Percentiles rank a stretch among this genome's conserved stretches.
phyloP scores from a whole-genome alignment of 129 eudicot genomes.

The Flaveria bidentis region DNA sequence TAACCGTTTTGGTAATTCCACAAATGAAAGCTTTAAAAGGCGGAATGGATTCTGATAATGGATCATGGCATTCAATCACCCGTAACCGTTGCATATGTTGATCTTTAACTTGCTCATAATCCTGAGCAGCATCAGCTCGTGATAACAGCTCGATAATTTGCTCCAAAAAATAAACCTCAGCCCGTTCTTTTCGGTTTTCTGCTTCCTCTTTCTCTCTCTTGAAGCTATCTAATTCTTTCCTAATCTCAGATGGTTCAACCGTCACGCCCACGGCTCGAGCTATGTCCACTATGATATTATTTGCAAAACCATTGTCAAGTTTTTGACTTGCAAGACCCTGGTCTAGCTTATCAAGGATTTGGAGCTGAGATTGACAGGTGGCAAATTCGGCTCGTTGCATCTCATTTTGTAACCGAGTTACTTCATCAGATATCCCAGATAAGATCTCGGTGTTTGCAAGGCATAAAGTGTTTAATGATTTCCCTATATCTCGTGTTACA shows the following conservation, averaged over 20 bases:
- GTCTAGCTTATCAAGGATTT: constrained; percentile 48
- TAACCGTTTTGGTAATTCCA: constrained; percentile 50
- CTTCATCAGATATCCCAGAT: constrained; percentile 54
- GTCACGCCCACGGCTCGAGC: constrained; percentile 61
- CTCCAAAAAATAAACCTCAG: constrained; percentile 59
- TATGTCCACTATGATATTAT: constrained; percentile 54
- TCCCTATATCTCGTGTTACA: constrained; percentile 58
- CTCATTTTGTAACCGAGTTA: constrained; percentile 48
- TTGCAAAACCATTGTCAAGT: constrained; percentile 54
- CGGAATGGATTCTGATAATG: constrained; percentile 44
- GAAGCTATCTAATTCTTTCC: constrained; percentile 51
- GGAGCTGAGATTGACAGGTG: constrained; percentile 44
- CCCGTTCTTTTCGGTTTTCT: constrained; percentile 57
- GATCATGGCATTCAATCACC: constrained; percentile 46
- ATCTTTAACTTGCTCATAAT: constrained; percentile 52
- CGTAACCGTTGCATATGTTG: constrained; percentile 52
- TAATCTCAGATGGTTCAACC: constrained; percentile 52
- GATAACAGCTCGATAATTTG: constrained; percentile 63
- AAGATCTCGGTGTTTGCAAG: constrained; percentile 49
- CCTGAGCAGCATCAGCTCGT: constrained; percentile 70
- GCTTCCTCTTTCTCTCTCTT: constrained; percentile 67
- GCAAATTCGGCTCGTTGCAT: constrained; percentile 63
- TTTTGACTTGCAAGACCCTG: constrained; percentile 49
- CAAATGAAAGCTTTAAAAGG: constrained; percentile 63
- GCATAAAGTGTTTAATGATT: constrained; percentile 46